phyloP scores from a whole-genome alignment of 805 yeast genomes.

The Saccharomycopsis malanga region DNA sequence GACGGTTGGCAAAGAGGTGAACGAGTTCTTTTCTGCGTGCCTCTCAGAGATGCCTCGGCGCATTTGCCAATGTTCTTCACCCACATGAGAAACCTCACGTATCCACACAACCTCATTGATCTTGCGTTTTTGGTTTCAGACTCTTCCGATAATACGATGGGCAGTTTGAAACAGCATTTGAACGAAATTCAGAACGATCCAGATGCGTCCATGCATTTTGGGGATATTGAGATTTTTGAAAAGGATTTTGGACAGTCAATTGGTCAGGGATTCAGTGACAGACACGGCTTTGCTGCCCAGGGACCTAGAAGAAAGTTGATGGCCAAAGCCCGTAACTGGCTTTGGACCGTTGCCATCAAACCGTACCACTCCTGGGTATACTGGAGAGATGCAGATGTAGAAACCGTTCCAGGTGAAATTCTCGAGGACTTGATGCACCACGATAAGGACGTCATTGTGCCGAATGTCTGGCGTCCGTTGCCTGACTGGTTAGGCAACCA shows the following conservation, averaged over 20 bases:
- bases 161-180: constrained; percentile 51
- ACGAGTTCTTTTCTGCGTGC: constrained; percentile 56
- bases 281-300: constrained; percentile 81
- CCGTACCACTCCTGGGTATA: constrained; percentile 89
- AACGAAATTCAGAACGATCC: constrained; percentile 55
- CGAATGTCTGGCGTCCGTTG: constrained; percentile 95
- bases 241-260: constrained; percentile 79
- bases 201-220: constrained; percentile 35
- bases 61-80: constrained; percentile 79
- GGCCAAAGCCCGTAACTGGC: constrained; percentile 87
- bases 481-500: constrained; percentile 86
- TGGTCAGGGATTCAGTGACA: constrained; percentile 77
- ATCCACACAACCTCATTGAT: constrained; percentile 74
- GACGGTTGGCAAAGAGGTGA: constrained; percentile 12
- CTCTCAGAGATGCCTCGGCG: constrained; percentile 70
- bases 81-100: constrained; percentile 79
- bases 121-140: constrained; percentile 76
- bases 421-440: constrained; percentile 66
- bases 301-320: constrained; percentile 76
- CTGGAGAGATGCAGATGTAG: constrained; percentile 86
- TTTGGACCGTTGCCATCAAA: constrained; percentile 62
- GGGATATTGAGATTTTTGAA: constrained; percentile 71
- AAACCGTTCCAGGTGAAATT: constrained; percentile 71
- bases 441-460: constrained; percentile 66
- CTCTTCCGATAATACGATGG: constrained; percentile 59